Base-by-base conservation (phyloP, 2,329 filamentous ascomycete species). In the Clarireedia hainanense region DNA sequence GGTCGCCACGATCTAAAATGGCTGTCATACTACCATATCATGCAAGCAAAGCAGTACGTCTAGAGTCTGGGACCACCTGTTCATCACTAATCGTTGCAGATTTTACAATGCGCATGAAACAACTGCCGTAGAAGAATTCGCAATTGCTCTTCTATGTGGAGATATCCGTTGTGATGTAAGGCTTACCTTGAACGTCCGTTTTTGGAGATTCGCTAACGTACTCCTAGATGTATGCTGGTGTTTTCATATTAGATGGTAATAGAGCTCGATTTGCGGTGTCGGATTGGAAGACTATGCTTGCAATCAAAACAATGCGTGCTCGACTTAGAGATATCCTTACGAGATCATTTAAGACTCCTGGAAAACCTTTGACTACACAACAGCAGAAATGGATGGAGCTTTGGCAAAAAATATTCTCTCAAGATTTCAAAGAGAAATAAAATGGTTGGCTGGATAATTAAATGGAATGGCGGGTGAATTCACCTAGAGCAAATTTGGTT, bases 1-100 rank as follows among this genome's bases (percentile, higher is more conserved):
- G 80, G 77, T 6, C 76, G 76, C 58, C 74, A 77, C 47, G 81
- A 84, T 42, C 74, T 91, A 40, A 86, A 84, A 66, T 97, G 89
- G 84, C 75, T 99, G 46, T 94, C 89, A 0, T 99, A 96, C 70
- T 97, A 97, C 73, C 88, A 95, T 69, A 96, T 97, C 61, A 95
- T 97, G 89, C 91, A 96, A 70, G 87, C 88, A 2, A 91, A 86
- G 76, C 74, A 89, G 85, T 79, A 80, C 79, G 75, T 76, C 17
- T 2, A 26, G 15, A 14, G 24, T 30, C 10, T 4, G 30, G 12
- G 34, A 12, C 2, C 15, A 3, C 2, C 27, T n/a, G 12, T 4
- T 15, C 14, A 6, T 15, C 50, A 10, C 7, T 2, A 34, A 6
- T 17, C 4, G 53, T 15, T 57, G 6, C 50, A 85, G 82, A 58